Evolutionary conservation across 169 alveolate genomes (phyloP).

Genomic region (Eimeria necatrix): DNA sequence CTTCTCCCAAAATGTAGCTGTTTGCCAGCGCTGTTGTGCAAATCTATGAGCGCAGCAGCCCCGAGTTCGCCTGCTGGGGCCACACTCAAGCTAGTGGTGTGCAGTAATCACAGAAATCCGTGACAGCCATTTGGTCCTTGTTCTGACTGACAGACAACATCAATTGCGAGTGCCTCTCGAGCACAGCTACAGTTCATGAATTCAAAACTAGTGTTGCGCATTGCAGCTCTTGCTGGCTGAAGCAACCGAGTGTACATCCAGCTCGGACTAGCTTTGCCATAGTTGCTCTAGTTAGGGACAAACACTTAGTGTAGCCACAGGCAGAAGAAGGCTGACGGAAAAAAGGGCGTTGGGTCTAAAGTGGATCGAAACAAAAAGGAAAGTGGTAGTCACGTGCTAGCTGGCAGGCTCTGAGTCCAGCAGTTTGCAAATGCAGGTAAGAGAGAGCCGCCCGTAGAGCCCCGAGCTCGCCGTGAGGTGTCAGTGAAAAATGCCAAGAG

Average conservation of each 20-base stretch:
- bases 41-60: background rate
- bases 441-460: no score
- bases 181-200: background rate
- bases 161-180: background rate
- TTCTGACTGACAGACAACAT: conserved; percentile 33
- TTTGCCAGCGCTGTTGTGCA: background rate
- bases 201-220: background rate
- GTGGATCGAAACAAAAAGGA: no score
- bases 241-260: background rate
- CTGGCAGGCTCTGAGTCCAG: no score
- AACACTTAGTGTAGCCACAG: no score
- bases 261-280: background rate
- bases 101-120: background rate
- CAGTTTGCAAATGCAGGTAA: background rate
- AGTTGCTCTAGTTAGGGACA: no score
- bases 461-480: no score
- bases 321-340: no score
- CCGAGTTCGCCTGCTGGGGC: background rate
- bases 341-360: no score
- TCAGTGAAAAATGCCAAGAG: no score
- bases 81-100: background rate
- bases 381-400: no score
- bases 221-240: no score
- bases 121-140: background rate
- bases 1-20: no score